A percentile compares a stretch with the other conserved stretches of the same genome.
These are phyloP conservation scores for Dothidotthia symphoricarpi DNA, from an alignment of 2,329 filamentous ascomycete species.

Conservation along the genomic window DNA sequence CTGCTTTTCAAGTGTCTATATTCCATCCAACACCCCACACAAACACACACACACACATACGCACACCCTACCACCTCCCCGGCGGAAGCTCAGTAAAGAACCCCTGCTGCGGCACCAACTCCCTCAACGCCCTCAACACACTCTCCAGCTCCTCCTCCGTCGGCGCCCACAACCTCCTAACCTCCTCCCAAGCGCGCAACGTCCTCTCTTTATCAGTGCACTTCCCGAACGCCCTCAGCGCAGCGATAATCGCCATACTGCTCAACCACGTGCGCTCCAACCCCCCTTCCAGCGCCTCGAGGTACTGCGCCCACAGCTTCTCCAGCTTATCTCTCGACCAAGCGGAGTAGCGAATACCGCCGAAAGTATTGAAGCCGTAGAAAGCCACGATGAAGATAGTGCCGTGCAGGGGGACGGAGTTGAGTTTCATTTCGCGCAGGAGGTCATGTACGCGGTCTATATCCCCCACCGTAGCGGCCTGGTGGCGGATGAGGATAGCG, in stretches of 20 bases:
- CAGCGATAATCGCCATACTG: slow-evolving; percentile 25
- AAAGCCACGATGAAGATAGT: slow-evolving; percentile 78
- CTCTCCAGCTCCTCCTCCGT: slow-evolving; percentile 35
- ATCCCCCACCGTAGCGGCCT: slow-evolving; percentile 66
- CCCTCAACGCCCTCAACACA: slow-evolving; percentile 25
- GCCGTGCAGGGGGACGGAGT: slow-evolving; percentile 65
- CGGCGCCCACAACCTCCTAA: slow-evolving; percentile 41
- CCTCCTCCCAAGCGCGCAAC: slow-evolving; percentile 54
- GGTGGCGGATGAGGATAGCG: slow-evolving; percentile 73
- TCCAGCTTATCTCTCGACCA: slow-evolving; percentile 74
- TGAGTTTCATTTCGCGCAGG: slow-evolving; percentile 75
- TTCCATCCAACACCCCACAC: too few species aligned
- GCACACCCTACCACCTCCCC: not conserved
- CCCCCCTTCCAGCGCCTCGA: slow-evolving; percentile 17
- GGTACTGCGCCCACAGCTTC: slow-evolving; percentile 29
- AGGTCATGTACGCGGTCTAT: slow-evolving; percentile 68
- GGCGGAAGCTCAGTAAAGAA: slow-evolving; percentile 14
- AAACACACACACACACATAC: not conserved
- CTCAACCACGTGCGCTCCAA: slow-evolving; percentile 32
- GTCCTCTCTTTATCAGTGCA: slow-evolving; percentile 56
- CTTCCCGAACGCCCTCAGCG: slow-evolving; percentile 59
- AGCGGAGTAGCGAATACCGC: slow-evolving; percentile 60
- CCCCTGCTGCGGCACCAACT: slow-evolving; percentile 16
- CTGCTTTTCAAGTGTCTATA: too few species aligned
- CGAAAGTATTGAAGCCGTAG: slow-evolving; percentile 75